Evolutionary conservation across 179 eudicot genomes (phyloP).

Genomic region (Beta corolliflora): DNA sequence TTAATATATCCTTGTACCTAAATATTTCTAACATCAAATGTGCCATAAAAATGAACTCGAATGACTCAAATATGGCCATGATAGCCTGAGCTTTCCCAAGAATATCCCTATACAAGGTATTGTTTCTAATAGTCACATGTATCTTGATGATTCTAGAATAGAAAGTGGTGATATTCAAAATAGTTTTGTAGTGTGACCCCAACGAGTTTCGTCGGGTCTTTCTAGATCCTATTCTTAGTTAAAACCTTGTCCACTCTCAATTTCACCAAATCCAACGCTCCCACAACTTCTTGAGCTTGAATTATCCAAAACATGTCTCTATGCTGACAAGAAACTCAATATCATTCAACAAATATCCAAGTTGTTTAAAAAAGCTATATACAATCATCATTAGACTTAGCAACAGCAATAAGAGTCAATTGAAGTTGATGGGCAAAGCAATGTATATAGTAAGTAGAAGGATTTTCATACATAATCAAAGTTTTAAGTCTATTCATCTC

Average conservation of each 20-base stretch:
- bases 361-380: background rate
- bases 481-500: background rate
- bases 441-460: background rate
- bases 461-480: background rate
- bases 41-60: background rate
- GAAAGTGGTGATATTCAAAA: background rate
- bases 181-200: slow-evolving; percentile 10
- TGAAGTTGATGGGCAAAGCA: background rate
- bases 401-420: background rate
- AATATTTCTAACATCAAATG: background rate
- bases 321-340: slow-evolving; percentile 15
- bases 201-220: background rate
- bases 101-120: background rate
- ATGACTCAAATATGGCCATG: background rate
- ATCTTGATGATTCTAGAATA: slow-evolving; percentile 6
- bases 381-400: background rate
- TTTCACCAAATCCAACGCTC: background rate
- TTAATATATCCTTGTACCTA: background rate
- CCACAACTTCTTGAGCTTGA: background rate
- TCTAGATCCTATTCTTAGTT: slow-evolving; percentile 8
- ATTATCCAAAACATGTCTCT: background rate
- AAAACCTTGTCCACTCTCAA: background rate
- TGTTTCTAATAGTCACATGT: background rate
- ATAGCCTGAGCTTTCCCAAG: background rate
- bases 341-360: background rate